phyloP scores from a whole-genome alignment of 1,139 yeast genomes.

The Ogataea hybrid region DNA sequence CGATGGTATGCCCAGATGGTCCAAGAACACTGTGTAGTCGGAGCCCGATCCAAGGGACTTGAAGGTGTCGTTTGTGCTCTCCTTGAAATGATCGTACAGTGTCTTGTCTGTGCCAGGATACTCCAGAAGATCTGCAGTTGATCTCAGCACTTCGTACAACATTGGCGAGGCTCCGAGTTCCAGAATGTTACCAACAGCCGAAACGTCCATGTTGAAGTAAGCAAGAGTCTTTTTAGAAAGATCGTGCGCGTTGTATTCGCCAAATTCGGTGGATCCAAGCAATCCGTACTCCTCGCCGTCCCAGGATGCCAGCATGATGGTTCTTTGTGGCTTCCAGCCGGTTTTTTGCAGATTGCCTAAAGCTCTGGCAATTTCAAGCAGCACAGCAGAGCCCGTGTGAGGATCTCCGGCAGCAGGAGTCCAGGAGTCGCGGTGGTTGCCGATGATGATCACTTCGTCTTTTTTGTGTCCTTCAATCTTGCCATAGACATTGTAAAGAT shows the following conservation, averaged over 20 bases:
- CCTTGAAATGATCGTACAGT: conserved; percentile 58
- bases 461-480: conserved; percentile 49
- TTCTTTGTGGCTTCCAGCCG: conserved; percentile 66
- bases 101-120: conserved; percentile 47
- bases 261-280: conserved; percentile 68
- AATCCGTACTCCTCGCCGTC: conserved; percentile 74
- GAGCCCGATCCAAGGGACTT: conserved; percentile 61
- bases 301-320: conserved; percentile 64
- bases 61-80: conserved; percentile 36
- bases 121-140: conserved; percentile 39
- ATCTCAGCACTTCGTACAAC: conserved; percentile 41
- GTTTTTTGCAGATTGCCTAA: conserved; percentile 44
- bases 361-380: conserved; percentile 58
- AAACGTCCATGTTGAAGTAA: conserved; percentile 63
- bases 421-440: conserved; percentile 77
- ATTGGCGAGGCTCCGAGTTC: conserved; percentile 51
- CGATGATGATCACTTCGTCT: conserved; percentile 55
- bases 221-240: conserved; percentile 51
- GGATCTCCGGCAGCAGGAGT: conserved; percentile 73
- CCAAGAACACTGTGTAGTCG: conserved; percentile 66
- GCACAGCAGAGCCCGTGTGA: conserved; percentile 59
- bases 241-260: conserved; percentile 48
- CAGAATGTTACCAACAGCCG: conserved; percentile 52
- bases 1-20: conserved; percentile 66
- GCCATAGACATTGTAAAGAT: conserved; percentile 60